Conservation (phyloP, 495 filamentous ascomycete genomes). For the Peziza echinospora region DNA sequence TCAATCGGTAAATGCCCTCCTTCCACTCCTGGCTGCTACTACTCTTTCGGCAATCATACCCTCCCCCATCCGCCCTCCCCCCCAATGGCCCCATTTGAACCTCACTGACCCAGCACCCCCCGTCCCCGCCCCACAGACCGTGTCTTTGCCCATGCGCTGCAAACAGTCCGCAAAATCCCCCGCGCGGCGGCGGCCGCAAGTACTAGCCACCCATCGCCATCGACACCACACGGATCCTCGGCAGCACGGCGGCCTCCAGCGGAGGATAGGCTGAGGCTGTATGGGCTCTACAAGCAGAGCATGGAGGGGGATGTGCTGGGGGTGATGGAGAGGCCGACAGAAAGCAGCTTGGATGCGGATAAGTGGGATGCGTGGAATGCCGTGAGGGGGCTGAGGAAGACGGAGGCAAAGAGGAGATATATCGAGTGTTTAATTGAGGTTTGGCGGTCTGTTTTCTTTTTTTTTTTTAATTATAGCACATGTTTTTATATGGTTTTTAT, state of each 20-base stretch:
- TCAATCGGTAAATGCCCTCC: slow-evolving; percentile 11
- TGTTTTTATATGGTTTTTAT: too few species aligned
- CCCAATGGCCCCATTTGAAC: too few species aligned
- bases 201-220: neutral
- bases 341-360: slow-evolving; percentile 33
- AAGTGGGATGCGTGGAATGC: slow-evolving; percentile 84
- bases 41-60: too few species aligned
- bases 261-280: slow-evolving; percentile 65
- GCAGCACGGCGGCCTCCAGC: slow-evolving; percentile 44
- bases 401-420: slow-evolving; percentile 85
- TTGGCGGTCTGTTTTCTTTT: slow-evolving; percentile 13
- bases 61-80: too few species aligned
- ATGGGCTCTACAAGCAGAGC: slow-evolving; percentile 95
- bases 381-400: slow-evolving; percentile 56
- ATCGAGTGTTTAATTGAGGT: slow-evolving; percentile 70
- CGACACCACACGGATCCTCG: neutral
- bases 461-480: too few species aligned
- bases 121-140: slow-evolving; percentile 38
- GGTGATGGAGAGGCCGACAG: slow-evolving; percentile 63
- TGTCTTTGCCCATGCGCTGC: slow-evolving; percentile 95
- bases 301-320: slow-evolving; percentile 95
- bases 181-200: slow-evolving; percentile 52
- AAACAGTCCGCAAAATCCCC: slow-evolving; percentile 92
- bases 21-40: neutral
- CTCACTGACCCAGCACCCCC: slow-evolving; percentile 4